These are phyloP conservation scores for Mucor plumbeus DNA, from an alignment of 371 early-diverging fungal genomes.

Conservation along the genomic window DNA sequence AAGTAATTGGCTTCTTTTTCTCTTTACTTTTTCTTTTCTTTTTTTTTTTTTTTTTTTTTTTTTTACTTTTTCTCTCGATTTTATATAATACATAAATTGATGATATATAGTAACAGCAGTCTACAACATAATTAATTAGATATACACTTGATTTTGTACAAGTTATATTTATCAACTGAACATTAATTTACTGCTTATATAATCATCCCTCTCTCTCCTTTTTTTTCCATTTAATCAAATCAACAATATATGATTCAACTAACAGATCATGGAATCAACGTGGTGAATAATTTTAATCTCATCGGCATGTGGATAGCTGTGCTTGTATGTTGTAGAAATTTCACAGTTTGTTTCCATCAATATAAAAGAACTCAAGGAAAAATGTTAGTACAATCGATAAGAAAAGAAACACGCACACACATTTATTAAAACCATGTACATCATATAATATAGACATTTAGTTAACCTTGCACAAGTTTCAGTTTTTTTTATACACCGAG, in stretches of 20 bases:
- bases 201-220: background rate
- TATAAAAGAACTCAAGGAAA: conserved; percentile 45
- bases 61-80: background rate
- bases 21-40: background rate
- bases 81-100: background rate
- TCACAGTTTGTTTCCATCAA: conserved; percentile 39
- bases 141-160: background rate
- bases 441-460: conserved; percentile 35
- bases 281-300: conserved; percentile 48
- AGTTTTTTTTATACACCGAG: conserved; percentile 39
- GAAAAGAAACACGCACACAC: background rate
- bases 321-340: conserved; percentile 42
- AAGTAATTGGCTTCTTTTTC: background rate
- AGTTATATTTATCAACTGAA: background rate
- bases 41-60: background rate
- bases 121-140: background rate
- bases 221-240: background rate
- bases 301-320: conserved; percentile 56
- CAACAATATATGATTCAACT: conserved; percentile 38
- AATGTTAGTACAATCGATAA: conserved; percentile 33
- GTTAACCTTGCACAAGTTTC: conserved; percentile 50
- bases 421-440: background rate
- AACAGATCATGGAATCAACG: conserved; percentile 41
- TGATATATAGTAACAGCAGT: background rate
- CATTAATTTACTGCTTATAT: background rate